Evolutionary conservation across 2,329 filamentous ascomycete species (phyloP).

Genomic region (Dactylellina parvicollis): DNA sequence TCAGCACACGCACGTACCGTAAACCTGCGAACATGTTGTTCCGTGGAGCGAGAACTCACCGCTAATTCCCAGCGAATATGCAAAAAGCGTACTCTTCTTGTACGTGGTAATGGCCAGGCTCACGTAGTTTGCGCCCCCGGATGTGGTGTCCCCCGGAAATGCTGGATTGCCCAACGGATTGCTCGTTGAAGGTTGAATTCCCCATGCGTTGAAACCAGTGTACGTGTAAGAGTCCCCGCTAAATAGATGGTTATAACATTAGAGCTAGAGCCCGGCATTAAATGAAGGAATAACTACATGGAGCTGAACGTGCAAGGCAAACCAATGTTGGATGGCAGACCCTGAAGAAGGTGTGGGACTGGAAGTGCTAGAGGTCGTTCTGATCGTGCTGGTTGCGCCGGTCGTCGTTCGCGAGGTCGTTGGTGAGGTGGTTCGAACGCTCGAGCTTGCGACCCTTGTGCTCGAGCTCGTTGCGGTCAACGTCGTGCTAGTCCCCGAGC

Average conservation of each 20-base stretch:
- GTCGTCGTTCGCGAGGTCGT: too few relatives aligned
- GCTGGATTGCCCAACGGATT: constrained; percentile 72
- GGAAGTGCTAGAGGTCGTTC: constrained; percentile 8
- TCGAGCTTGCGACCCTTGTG: not conserved
- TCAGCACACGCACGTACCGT: too few relatives aligned
- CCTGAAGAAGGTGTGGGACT: constrained; percentile 12
- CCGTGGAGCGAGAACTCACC: too few relatives aligned
- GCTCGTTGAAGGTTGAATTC: constrained; percentile 65
- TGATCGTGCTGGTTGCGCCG: too few relatives aligned
- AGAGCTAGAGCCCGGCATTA: not conserved
- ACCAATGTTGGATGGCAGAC: constrained; percentile 30
- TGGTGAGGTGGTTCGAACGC: not conserved
- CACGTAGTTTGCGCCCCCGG: constrained; percentile 68
- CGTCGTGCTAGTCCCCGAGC: not conserved
- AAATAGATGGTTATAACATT: not conserved
- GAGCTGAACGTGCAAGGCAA: constrained; percentile 24
- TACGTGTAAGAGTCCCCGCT: constrained; percentile 71
- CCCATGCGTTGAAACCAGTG: constrained; percentile 68
- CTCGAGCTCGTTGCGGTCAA: not conserved
- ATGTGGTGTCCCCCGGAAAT: constrained; percentile 66
- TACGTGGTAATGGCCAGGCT: constrained; percentile 65
- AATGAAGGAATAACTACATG: not conserved
- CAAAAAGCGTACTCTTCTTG: constrained; percentile 59
- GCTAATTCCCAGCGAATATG: constrained; percentile 33
- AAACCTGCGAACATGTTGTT: too few relatives aligned